phyloP scores from a whole-genome alignment of 148 eudicot species.

The Polygonum aviculare region DNA sequence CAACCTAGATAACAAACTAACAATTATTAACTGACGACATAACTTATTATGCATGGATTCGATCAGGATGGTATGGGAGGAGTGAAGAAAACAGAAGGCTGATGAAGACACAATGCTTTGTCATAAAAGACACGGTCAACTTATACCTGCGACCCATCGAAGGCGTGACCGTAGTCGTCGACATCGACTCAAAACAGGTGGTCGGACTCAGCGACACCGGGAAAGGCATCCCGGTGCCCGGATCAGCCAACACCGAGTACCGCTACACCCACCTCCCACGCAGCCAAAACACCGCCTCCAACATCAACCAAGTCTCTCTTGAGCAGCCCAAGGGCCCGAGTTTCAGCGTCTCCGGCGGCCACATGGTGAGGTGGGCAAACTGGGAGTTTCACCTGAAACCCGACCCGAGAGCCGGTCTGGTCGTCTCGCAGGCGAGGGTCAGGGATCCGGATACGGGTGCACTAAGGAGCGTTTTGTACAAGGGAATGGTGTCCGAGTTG shows the following conservation, averaged over 20 bases:
- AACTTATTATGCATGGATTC: not conserved
- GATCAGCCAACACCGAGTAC: conserved; percentile 71
- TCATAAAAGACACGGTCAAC: conserved; percentile 59
- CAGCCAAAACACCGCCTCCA: not conserved
- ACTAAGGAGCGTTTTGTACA: conserved; percentile 70
- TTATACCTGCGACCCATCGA: conserved; percentile 97
- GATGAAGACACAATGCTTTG: conserved; percentile 73
- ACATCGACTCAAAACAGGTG: conserved; percentile 60
- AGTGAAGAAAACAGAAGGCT: conserved; percentile 64
- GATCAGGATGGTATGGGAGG: conserved; percentile 68
- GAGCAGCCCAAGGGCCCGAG: conserved; percentile 83
- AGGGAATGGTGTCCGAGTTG: conserved; percentile 79
- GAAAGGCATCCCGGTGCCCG: conserved; percentile 60
- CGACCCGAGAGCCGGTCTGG: conserved; percentile 84
- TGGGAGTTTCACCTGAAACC: conserved; percentile 94
- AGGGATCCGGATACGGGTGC: conserved; percentile 48
- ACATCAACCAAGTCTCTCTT: conserved; percentile 45
- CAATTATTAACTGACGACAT: too few relatives aligned
- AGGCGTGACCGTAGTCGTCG: conserved; percentile 71
- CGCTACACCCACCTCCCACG: conserved; percentile 39
- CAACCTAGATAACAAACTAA: too few relatives aligned
- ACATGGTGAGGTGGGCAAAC: conserved; percentile 68
- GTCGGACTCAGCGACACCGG: conserved; percentile 57
- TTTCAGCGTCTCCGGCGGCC: conserved; percentile 43
- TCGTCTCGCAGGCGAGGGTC: conserved; percentile 62